These are phyloP conservation scores for Parathielavia hyrcaniae DNA, from an alignment of 495 filamentous ascomycete genomes.

Conservation along the genomic window DNA sequence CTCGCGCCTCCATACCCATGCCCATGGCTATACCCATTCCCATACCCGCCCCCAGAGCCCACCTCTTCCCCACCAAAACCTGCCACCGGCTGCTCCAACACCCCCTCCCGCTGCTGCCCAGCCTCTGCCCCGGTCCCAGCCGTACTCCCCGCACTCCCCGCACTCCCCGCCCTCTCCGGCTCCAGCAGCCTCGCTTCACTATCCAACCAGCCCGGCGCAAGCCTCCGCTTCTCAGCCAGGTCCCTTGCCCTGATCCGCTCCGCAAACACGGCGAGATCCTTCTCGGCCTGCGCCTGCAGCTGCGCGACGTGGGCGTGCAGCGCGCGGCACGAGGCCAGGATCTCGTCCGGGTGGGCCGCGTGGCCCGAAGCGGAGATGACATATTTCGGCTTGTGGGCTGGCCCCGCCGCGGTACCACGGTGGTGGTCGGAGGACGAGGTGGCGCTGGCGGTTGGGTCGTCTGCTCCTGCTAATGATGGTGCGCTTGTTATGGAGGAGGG, in stretches of 20 bases:
- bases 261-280: slow-evolving; percentile 63
- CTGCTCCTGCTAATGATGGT: slow-evolving; percentile 39
- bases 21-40: slow-evolving; percentile 5
- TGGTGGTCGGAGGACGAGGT: slow-evolving; percentile 37
- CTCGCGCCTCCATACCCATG: slow-evolving; percentile 36
- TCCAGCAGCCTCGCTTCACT: slow-evolving; percentile 77
- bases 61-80: neutral
- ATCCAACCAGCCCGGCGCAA: slow-evolving; percentile 93
- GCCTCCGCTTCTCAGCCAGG: slow-evolving; percentile 80
- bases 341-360: slow-evolving; percentile 73
- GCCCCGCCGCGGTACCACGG: slow-evolving; percentile 19
- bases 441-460: slow-evolving; percentile 32
- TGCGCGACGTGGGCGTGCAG: slow-evolving; percentile 67
- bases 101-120: slow-evolving; percentile 31
- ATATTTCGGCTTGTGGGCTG: slow-evolving; percentile 51
- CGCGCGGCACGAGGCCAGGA: slow-evolving; percentile 69
- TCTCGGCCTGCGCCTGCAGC: slow-evolving; percentile 55
- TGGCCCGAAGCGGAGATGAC: slow-evolving; percentile 68
- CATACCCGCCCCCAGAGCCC: slow-evolving; percentile 1
- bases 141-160: neutral
- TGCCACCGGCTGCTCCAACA: slow-evolving; percentile 10
- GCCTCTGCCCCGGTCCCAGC: slow-evolving; percentile 28
- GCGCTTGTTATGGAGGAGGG: slow-evolving; percentile 63
- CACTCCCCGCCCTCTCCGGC: slow-evolving; percentile 50
- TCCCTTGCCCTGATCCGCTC: slow-evolving; percentile 66